phyloP scores from a whole-genome alignment of 2,329 filamentous ascomycete species.

The Trichoderma simmonsii region DNA sequence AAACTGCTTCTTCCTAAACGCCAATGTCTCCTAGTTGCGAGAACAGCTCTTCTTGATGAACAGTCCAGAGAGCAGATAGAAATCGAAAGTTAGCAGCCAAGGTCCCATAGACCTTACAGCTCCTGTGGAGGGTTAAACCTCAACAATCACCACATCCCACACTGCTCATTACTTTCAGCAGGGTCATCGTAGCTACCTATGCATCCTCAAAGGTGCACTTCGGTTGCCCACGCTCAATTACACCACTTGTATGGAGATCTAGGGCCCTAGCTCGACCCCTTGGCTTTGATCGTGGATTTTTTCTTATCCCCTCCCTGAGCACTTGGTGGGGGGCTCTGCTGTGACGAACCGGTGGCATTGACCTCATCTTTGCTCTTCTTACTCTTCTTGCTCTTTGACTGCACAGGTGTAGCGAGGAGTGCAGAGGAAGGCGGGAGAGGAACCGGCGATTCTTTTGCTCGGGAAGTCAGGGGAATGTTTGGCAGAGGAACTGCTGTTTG shows the following conservation, averaged over 20 bases:
- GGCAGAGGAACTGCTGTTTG: conserved; percentile 36
- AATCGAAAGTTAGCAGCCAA: not conserved
- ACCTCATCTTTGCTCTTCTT: conserved; percentile 32
- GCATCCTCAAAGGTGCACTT: not conserved
- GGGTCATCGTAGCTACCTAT: not conserved
- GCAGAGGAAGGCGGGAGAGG: conserved; percentile 22
- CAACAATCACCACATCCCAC: not conserved
- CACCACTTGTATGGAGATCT: not conserved
- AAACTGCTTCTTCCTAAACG: conserved; percentile 10
- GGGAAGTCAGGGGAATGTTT: conserved; percentile 33
- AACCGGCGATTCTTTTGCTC: conserved; percentile 26
- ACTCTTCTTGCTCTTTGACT: conserved; percentile 27
- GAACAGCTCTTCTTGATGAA: not conserved
- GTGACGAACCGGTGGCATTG: conserved; percentile 14
- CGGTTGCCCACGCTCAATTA: not conserved
- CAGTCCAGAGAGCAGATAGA: not conserved
- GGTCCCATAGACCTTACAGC: not conserved
- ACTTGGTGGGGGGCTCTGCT: conserved; percentile 24
- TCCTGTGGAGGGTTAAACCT: not conserved
- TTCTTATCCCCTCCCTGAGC: conserved; percentile 21
- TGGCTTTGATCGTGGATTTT: not conserved
- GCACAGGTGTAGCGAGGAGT: conserved; percentile 20
- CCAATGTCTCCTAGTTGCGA: not conserved
- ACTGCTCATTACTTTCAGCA: not conserved
- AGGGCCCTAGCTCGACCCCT: conserved; percentile 4